These are phyloP conservation scores for Naganishia kalamii DNA, from an alignment of 768 basidiomycete species.

Conservation along the genomic window DNA sequence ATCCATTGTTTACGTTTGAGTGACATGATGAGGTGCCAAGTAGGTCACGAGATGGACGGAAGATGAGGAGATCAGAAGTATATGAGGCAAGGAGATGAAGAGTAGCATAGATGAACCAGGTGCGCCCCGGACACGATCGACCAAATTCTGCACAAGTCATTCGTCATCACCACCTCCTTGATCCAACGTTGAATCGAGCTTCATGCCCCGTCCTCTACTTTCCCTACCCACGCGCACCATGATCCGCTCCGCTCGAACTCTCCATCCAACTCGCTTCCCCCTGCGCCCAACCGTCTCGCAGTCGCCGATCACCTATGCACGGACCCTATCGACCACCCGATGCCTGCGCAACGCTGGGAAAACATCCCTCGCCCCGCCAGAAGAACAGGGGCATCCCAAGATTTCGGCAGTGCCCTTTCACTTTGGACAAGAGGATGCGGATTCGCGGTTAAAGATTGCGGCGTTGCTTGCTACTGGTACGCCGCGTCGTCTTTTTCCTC, in stretches of 20 bases:
- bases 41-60: background rate
- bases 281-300: too few species aligned
- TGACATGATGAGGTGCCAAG: background rate
- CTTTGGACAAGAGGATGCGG: slow-evolving; percentile 28
- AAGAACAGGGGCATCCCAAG: slow-evolving; percentile 20
- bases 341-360: background rate
- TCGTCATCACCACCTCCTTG: background rate
- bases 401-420: slow-evolving; percentile 36
- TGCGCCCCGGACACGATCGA: background rate
- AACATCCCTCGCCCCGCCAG: background rate
- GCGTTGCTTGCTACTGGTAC: slow-evolving; percentile 31
- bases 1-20: slow-evolving; percentile 15
- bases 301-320: too few species aligned
- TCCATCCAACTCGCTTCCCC: too few species aligned
- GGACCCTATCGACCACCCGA: background rate
- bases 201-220: too few species aligned
- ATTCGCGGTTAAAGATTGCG: slow-evolving; percentile 26
- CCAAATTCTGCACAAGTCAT: background rate
- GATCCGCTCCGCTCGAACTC: too few species aligned
- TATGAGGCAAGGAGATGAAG: background rate
- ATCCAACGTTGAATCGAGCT: too few species aligned
- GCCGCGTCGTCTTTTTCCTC: slow-evolving; percentile 10
- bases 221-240: too few species aligned
- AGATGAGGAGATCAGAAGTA: background rate
- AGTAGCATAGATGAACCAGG: too few species aligned